A percentile compares a stretch with the other conserved stretches of the same genome.
Evolutionary conservation across 306 rosid species (phyloP).

Genomic region (Carpinus viminea): DNA sequence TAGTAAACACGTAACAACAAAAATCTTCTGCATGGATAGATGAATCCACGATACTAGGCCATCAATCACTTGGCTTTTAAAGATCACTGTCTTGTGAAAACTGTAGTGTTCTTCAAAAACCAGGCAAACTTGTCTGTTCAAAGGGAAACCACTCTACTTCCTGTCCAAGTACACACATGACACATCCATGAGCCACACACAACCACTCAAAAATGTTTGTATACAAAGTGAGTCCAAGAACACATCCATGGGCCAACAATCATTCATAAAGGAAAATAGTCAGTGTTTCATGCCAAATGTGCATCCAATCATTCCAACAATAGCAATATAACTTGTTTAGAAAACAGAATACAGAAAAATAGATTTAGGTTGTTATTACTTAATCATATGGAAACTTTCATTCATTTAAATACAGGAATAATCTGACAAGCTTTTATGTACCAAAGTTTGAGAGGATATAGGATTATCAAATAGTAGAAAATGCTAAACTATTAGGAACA

Average conservation of each 20-base stretch:
- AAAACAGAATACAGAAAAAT: no score
- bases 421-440: no score
- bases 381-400: no score
- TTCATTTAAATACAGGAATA: no score
- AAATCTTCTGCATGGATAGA: background rate
- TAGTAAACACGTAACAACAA: background rate
- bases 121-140: background rate
- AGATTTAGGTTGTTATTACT: no score
- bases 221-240: background rate
- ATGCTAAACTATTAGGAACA: no score
- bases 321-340: no score
- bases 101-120: background rate
- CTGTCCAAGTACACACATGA: slow-evolving; percentile 29
- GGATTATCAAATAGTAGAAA: no score
- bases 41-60: background rate
- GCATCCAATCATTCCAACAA: background rate
- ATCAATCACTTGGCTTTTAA: background rate
- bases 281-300: background rate
- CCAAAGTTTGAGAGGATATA: no score
- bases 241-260: background rate
- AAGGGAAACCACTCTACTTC: slow-evolving; percentile 23
- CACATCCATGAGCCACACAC: background rate
- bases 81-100: background rate
- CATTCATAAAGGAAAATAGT: background rate
- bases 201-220: background rate